Conservation (phyloP, 306 rosid species). For the Cyclanthera cordifolia region DNA sequence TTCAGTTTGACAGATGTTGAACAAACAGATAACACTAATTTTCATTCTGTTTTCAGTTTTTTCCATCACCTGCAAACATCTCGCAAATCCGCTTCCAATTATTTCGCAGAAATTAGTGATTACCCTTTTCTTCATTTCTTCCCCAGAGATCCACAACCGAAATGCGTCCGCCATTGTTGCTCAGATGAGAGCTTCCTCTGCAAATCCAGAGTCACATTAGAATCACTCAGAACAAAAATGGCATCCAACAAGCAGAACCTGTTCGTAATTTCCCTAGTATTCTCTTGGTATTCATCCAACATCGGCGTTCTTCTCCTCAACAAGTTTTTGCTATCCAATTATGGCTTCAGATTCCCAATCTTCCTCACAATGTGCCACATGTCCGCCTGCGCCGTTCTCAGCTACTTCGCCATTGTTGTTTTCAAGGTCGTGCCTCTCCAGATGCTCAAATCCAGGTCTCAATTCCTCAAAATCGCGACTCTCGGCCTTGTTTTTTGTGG, state of each 20-base stretch:
- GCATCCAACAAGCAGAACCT: slow-evolving; percentile 32
- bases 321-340: slow-evolving; percentile 78
- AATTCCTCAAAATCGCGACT: slow-evolving; percentile 73
- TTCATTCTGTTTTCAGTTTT: not conserved
- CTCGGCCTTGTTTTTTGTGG: slow-evolving; percentile 77
- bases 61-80: not conserved
- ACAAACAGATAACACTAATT: not conserved
- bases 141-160: not conserved
- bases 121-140: not conserved
- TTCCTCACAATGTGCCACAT: slow-evolving; percentile 99
- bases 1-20: not conserved
- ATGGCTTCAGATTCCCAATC: slow-evolving; percentile 86
- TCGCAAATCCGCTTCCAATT: not conserved
- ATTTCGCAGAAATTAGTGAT: slow-evolving; percentile 1
- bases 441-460: slow-evolving; percentile 68
- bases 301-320: slow-evolving; percentile 89
- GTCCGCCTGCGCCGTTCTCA: slow-evolving; percentile 87
- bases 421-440: slow-evolving; percentile 78
- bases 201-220: slow-evolving; percentile 10
- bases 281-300: slow-evolving; percentile 80
- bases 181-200: slow-evolving; percentile 21
- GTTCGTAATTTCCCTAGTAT: slow-evolving; percentile 50
- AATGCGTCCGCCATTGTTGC: slow-evolving; percentile 18
- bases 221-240: not conserved
- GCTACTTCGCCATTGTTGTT: slow-evolving; percentile 72